Evolutionary conservation across 2,329 filamentous ascomycete genomes (phyloP).

Genomic region (Aureobasidium sp.): DNA sequence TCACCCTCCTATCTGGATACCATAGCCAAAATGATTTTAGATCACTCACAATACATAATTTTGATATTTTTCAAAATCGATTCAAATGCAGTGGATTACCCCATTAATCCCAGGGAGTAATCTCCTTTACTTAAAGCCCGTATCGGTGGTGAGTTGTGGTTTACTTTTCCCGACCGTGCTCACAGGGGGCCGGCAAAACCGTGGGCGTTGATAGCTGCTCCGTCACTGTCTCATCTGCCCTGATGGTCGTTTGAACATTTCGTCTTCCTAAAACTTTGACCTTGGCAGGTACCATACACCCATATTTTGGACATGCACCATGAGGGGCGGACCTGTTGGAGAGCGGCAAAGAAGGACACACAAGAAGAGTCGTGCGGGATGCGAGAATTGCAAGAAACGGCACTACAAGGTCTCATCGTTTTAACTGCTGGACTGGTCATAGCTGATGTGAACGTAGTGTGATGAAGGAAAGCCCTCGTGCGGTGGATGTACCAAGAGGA

Average conservation of each 20-base stretch:
- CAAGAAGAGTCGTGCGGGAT: neutral
- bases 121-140: neutral
- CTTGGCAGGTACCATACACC: neutral
- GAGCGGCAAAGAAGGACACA: neutral
- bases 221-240: neutral
- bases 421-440: neutral
- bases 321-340: conserved; percentile 1
- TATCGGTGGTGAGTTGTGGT: neutral
- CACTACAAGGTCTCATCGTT: neutral
- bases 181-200: neutral
- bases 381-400: neutral
- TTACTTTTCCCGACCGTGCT: neutral
- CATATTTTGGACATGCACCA: neutral
- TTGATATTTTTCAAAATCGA: neutral
- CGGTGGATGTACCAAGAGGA: conserved; percentile 16
- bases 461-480: conserved; percentile 18
- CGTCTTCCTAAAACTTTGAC: neutral
- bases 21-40: neutral
- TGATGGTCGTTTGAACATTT: neutral
- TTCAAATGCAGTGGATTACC: neutral
- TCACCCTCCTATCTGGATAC: too few relatives aligned
- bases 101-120: too few relatives aligned
- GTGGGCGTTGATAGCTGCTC: neutral
- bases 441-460: conserved; percentile 14
- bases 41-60: neutral